phyloP scores from a whole-genome alignment of 78 protist genomes.

The Tieghemostelium lacteum region DNA sequence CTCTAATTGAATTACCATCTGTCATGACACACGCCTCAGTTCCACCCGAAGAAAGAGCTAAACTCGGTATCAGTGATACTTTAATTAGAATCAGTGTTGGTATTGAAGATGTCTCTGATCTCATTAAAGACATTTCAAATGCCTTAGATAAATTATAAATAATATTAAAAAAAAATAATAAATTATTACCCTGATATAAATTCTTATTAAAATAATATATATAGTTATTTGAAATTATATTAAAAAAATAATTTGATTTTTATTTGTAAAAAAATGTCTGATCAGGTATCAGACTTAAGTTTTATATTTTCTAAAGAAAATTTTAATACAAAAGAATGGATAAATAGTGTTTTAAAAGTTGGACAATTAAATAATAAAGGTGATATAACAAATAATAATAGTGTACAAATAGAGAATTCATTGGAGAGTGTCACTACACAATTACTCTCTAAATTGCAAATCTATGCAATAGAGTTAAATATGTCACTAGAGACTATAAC shows the following conservation, averaged over 20 bases:
- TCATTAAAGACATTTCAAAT: constrained; percentile 72
- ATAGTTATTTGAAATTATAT: too few species aligned
- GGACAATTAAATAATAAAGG: too few species aligned
- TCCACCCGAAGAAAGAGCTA: constrained; percentile 83
- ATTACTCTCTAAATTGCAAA: constrained; percentile 52
- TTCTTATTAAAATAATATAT: too few species aligned
- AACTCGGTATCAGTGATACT: constrained; percentile 82
- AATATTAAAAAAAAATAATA: background rate
- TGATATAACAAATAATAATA: too few species aligned
- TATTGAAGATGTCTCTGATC: constrained; percentile 84
- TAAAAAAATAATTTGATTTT: too few species aligned
- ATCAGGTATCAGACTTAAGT: too few species aligned
- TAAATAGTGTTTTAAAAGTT: background rate
- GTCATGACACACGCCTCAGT: constrained; percentile 92
- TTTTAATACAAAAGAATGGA: background rate
- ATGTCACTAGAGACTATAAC: constrained; percentile 37
- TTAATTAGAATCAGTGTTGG: constrained; percentile 85
- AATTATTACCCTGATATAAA: too few species aligned
- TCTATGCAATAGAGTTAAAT: constrained; percentile 45
- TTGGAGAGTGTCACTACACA: background rate
- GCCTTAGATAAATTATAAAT: constrained; percentile 80
- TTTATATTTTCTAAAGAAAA: background rate
- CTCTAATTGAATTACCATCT: constrained; percentile 44
- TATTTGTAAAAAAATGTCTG: too few species aligned
- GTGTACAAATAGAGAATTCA: background rate